These are phyloP conservation scores for Chenopodium quinoa DNA, from an alignment of 148 eudicot species.

Conservation along the genomic window DNA sequence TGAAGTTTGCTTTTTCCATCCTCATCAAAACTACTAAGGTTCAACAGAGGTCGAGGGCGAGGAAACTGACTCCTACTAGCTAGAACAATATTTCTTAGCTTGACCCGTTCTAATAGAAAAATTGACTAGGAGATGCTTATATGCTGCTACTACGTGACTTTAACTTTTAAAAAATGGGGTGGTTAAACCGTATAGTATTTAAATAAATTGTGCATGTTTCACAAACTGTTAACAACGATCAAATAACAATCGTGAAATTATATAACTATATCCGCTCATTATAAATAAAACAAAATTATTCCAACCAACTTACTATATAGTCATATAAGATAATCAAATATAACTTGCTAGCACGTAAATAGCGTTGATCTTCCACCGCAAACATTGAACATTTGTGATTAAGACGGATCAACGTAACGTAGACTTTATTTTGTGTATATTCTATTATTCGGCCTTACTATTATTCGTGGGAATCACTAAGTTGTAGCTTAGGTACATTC, in stretches of 20 bases:
- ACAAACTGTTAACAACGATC: not conserved
- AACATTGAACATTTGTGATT: conserved; percentile 10
- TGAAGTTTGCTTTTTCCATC: too few species aligned
- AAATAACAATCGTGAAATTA: not conserved
- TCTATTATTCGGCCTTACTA: not conserved
- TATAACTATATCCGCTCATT: not conserved
- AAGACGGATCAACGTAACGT: not conserved
- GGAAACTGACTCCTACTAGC: too few species aligned
- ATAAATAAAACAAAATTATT: not conserved
- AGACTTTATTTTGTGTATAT: not conserved
- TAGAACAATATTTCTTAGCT: too few species aligned
- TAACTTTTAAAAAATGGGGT: too few species aligned
- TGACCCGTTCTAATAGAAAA: too few species aligned
- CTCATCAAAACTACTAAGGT: too few species aligned
- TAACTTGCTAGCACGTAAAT: conserved; percentile 13
- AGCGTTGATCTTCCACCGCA: not conserved
- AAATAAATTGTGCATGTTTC: not conserved
- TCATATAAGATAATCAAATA: not conserved
- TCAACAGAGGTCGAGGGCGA: too few species aligned
- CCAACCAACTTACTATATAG: not conserved
- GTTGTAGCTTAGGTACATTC: not conserved
- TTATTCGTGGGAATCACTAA: conserved; percentile 34
- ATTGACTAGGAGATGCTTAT: too few species aligned
- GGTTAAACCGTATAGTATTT: too few species aligned
- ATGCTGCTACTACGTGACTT: too few species aligned